Conservation (phyloP, 768 basidiomycete genomes). For the Boletus coccyginus region DNA sequence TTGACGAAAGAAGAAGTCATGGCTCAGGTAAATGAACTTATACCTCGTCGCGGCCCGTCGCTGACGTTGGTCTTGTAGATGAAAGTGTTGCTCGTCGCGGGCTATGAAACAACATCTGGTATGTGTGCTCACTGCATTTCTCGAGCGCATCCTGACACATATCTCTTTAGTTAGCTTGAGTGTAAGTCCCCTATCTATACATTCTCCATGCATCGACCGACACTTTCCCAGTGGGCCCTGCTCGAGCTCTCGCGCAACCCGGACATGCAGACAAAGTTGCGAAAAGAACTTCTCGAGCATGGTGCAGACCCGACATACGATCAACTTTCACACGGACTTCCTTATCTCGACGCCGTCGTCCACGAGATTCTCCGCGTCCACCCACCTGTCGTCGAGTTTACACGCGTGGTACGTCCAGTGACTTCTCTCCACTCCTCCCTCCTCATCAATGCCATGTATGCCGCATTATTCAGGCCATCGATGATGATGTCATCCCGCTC, state of each 20-base stretch:
- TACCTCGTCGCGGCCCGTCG: not conserved
- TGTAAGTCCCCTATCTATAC: not conserved
- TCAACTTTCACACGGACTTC: slow-evolving; percentile 46
- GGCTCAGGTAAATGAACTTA: slow-evolving; percentile 12
- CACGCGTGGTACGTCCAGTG: slow-evolving; percentile 10
- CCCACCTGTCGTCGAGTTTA: slow-evolving; percentile 32
- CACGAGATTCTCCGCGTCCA: slow-evolving; percentile 45
- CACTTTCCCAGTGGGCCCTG: slow-evolving; percentile 45
- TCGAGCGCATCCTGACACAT: not conserved
- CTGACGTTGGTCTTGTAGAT: slow-evolving; percentile 6
- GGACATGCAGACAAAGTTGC: slow-evolving; percentile 46
- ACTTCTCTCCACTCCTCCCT: not conserved
- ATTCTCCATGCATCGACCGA: not conserved
- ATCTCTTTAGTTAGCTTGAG: slow-evolving; percentile 16
- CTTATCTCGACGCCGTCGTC: slow-evolving; percentile 52
- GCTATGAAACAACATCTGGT: slow-evolving; percentile 23
- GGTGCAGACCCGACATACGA: slow-evolving; percentile 52
- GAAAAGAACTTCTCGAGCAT: slow-evolving; percentile 46
- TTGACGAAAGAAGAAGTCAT: slow-evolving; percentile 29
- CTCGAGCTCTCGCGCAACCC: slow-evolving; percentile 49
- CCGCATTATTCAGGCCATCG: slow-evolving; percentile 32
- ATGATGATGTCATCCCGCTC: slow-evolving; percentile 60
- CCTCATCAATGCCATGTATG: not conserved
- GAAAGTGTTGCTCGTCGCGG: slow-evolving; percentile 17
- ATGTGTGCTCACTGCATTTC: not conserved